Evolutionary conservation across 139 green algal species (phyloP).

Genomic region (Chlorella ohadii): DNA sequence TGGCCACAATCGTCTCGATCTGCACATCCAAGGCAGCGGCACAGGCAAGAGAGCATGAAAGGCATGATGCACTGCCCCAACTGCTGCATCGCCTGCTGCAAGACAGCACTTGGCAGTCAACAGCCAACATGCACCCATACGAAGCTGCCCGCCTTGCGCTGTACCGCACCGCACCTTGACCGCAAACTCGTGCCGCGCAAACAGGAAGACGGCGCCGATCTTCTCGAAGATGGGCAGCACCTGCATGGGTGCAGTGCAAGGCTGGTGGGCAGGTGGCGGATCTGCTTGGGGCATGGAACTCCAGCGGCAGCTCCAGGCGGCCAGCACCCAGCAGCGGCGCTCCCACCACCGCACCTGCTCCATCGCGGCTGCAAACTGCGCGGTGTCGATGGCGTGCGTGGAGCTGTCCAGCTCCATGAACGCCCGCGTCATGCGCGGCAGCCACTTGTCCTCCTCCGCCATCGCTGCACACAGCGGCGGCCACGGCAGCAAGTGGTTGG

Average conservation of each 20-base stretch:
- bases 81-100: too few relatives aligned
- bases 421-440: conserved; percentile 11
- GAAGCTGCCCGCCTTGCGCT: neutral
- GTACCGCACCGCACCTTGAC: conserved; percentile 23
- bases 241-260: conserved; percentile 4
- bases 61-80: too few relatives aligned
- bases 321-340: conserved; percentile 12
- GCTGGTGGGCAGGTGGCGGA: neutral
- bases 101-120: too few relatives aligned
- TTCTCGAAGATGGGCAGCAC: conserved; percentile 56
- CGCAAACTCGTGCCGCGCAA: conserved; percentile 50
- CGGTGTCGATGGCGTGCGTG: conserved; percentile 20
- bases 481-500: neutral
- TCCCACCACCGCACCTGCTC: conserved; percentile 5
- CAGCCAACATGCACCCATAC: too few relatives aligned
- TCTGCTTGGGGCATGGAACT: too few relatives aligned
- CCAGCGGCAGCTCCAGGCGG: neutral
- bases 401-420: conserved; percentile 29
- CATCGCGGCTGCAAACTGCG: conserved; percentile 13
- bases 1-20: conserved; percentile 47
- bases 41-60: too few relatives aligned
- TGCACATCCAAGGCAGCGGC: conserved; percentile 12
- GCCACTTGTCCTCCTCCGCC: conserved; percentile 13
- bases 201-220: conserved; percentile 51
- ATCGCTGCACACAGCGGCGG: neutral